These are phyloP conservation scores for Camelina laxa DNA, from an alignment of 345 rosid species.

Conservation along the genomic window DNA sequence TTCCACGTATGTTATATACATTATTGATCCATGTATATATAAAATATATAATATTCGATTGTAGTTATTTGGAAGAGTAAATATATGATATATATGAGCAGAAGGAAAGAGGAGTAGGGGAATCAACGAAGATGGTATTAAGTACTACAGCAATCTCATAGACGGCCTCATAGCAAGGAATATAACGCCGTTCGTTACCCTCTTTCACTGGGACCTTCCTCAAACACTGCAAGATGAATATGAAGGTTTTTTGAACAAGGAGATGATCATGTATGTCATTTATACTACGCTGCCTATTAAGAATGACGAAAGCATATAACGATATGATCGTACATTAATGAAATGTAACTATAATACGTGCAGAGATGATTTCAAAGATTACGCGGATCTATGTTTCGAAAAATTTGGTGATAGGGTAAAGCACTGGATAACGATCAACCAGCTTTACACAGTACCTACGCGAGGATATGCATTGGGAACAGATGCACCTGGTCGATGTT, in stretches of 20 bases:
- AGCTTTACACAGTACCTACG: conserved; percentile 38
- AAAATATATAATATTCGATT: neutral
- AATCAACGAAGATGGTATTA: conserved; percentile 46
- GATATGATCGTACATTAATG: neutral
- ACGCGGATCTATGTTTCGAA: conserved; percentile 47
- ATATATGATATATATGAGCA: conserved; percentile 14
- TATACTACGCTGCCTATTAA: neutral
- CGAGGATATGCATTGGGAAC: conserved; percentile 42
- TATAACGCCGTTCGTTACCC: conserved; percentile 51
- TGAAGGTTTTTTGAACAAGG: conserved; percentile 51
- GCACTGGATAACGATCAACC: conserved; percentile 56
- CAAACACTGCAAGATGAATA: conserved; percentile 54
- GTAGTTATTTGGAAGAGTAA: neutral
- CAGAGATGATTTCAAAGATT: conserved; percentile 50
- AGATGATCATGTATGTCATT: conserved; percentile 50
- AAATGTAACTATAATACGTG: neutral
- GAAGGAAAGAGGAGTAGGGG: conserved; percentile 51
- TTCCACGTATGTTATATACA: conserved; percentile 31
- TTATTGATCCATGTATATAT: neutral
- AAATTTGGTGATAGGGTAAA: conserved; percentile 52
- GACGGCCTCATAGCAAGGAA: conserved; percentile 44
- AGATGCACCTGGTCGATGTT: conserved; percentile 54
- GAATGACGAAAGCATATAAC: neutral
- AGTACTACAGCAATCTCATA: conserved; percentile 52
- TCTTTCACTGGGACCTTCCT: conserved; percentile 61